Conservation (phyloP, 2,329 filamentous ascomycete species). For the Colletotrichum lini region DNA sequence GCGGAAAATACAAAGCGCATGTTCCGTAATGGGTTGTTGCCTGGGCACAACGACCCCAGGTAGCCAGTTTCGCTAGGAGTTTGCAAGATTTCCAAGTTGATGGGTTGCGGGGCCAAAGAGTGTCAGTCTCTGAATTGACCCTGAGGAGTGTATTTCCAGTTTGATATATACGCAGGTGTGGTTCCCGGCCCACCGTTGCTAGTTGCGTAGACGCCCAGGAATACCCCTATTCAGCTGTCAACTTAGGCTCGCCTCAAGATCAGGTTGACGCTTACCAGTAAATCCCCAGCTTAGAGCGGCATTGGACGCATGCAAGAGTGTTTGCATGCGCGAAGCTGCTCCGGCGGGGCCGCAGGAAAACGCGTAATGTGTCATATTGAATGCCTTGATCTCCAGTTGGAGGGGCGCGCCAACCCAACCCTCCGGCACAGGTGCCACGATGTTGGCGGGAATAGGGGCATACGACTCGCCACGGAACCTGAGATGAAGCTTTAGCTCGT, state of each 20-base stretch:
- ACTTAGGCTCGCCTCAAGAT: background rate
- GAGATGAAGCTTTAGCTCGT: constrained; percentile 55
- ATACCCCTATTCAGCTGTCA: constrained; percentile 54
- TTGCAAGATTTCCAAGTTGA: background rate
- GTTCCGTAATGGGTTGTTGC: background rate
- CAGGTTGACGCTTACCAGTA: constrained; percentile 51
- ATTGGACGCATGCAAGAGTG: constrained; percentile 50
- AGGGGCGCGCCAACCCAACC: constrained; percentile 54
- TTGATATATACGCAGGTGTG: constrained; percentile 61
- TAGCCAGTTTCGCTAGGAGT: background rate
- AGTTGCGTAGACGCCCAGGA: constrained; percentile 68
- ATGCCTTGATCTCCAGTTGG: constrained; percentile 58
- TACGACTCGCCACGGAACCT: constrained; percentile 62
- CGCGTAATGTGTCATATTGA: constrained; percentile 62
- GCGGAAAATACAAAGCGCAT: background rate
- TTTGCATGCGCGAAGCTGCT: constrained; percentile 50
- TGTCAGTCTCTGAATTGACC: constrained; percentile 53
- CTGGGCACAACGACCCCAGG: background rate
- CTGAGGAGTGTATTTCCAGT: constrained; percentile 62
- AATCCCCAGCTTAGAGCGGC: constrained; percentile 40
- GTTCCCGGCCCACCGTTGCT: constrained; percentile 62
- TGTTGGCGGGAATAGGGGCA: constrained; percentile 53
- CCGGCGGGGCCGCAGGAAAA: constrained; percentile 55
- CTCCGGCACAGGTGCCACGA: constrained; percentile 56
- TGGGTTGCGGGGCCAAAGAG: too few relatives aligned